phyloP scores from a whole-genome alignment of 192 early-diverging fungal genomes.

The Rhizoclosmatium sp. region DNA sequence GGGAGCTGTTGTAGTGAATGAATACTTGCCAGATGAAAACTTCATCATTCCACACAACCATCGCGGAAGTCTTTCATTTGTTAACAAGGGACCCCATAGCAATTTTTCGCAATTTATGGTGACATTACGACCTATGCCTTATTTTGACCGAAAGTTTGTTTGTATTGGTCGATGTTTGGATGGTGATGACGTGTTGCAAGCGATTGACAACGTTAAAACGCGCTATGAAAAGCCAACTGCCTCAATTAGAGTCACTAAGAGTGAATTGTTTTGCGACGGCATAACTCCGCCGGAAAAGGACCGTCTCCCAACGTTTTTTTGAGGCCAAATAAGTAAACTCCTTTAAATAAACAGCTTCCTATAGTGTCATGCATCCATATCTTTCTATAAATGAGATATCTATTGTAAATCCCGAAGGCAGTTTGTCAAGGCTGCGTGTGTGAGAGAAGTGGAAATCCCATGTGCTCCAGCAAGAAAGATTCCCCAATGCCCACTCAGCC shows the following conservation, averaged over 20 bases:
- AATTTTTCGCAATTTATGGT: slow-evolving; percentile 56
- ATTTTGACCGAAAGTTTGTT: slow-evolving; percentile 59
- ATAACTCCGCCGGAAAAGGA: not conserved
- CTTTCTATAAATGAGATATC: too few relatives aligned
- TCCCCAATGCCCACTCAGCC: too few relatives aligned
- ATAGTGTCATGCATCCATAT: too few relatives aligned
- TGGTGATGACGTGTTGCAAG: slow-evolving; percentile 44
- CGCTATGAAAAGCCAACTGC: slow-evolving; percentile 48
- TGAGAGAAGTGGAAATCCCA: too few relatives aligned
- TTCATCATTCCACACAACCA: slow-evolving; percentile 55
- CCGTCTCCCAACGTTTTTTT: slow-evolving; percentile 16
- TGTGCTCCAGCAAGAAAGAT: too few relatives aligned
- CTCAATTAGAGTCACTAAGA: slow-evolving; percentile 26
- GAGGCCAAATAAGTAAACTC: not conserved
- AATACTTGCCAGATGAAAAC: slow-evolving; percentile 54
- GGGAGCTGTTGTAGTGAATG: not conserved
- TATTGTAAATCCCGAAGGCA: not conserved
- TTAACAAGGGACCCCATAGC: slow-evolving; percentile 54
- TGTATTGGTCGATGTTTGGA: slow-evolving; percentile 57
- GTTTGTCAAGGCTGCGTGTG: too few relatives aligned
- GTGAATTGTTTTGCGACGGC: slow-evolving; percentile 28
- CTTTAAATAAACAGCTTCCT: too few relatives aligned
- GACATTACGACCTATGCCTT: slow-evolving; percentile 48
- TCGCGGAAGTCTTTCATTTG: slow-evolving; percentile 51
- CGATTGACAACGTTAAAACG: slow-evolving; percentile 41